Conservation (phyloP, 148 eudicot species). For the Cornus kousa region DNA sequence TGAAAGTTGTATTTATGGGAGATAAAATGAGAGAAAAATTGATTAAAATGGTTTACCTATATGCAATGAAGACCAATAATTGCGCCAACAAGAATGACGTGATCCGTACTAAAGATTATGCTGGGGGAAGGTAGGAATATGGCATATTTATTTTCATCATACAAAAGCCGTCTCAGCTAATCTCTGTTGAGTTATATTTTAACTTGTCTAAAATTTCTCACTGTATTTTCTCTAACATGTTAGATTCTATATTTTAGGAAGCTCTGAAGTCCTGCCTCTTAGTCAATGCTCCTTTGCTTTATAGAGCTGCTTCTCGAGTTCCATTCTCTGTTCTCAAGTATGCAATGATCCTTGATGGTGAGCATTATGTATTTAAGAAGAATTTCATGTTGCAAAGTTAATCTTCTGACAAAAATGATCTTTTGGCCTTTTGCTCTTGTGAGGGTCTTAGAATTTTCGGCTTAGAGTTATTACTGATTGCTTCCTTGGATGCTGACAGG, state of each 20-base stretch:
- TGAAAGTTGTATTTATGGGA: too few species aligned
- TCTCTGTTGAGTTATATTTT: background rate
- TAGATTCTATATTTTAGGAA: conserved; percentile 43
- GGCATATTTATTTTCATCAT: background rate
- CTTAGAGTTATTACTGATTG: conserved; percentile 10
- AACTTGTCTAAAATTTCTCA: background rate
- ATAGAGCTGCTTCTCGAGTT: conserved; percentile 77
- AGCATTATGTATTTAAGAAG: conserved; percentile 16
- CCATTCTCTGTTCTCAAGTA: conserved; percentile 93
- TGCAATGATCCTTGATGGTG: conserved; percentile 99
- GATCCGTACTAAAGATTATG: too few species aligned
- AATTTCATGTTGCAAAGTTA: background rate
- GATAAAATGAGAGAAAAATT: too few species aligned
- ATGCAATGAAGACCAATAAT: too few species aligned
- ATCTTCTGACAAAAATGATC: background rate
- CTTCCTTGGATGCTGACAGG: conserved; percentile 43
- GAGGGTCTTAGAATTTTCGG: background rate
- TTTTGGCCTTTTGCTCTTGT: background rate
- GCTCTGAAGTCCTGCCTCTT: conserved; percentile 81
- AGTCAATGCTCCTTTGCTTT: conserved; percentile 93
- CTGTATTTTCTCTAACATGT: background rate
- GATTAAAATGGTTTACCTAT: too few species aligned
- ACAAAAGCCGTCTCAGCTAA: background rate
- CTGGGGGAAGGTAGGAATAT: too few species aligned
- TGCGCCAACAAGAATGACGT: too few species aligned